phyloP scores from a whole-genome alignment of 23 red algal genomes.

The Porphyridium purpureum region DNA sequence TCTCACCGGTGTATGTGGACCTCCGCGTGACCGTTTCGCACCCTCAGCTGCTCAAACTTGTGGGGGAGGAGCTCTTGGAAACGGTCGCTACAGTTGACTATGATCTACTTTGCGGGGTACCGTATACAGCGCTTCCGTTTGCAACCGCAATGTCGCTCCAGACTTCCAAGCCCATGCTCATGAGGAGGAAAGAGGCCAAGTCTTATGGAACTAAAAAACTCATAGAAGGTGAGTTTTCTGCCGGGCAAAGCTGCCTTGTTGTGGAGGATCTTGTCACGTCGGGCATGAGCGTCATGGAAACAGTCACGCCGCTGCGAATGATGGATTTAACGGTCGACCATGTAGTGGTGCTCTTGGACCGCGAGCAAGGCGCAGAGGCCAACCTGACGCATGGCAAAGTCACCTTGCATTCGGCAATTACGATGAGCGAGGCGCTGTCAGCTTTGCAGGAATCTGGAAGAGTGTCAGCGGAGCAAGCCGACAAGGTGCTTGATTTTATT shows the following conservation, averaged over 20 bases:
- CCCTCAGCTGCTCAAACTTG: slow-evolving; percentile 23
- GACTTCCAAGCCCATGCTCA: slow-evolving; percentile 42
- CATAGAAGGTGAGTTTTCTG: slow-evolving; percentile 48
- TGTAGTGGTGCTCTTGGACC: slow-evolving; percentile 71
- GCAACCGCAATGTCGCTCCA: slow-evolving; percentile 64
- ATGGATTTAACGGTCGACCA: slow-evolving; percentile 24
- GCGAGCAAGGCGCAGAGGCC: slow-evolving; percentile 72
- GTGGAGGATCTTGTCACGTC: slow-evolving; percentile 90
- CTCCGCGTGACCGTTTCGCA: slow-evolving; percentile 72
- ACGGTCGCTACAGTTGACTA: slow-evolving; percentile 1
- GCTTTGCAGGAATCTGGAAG: slow-evolving; percentile 10
- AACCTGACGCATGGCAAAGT: slow-evolving; percentile 25
- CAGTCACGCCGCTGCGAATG: slow-evolving; percentile 27
- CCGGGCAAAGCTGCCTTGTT: slow-evolving; percentile 28
- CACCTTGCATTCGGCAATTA: slow-evolving; percentile 37
- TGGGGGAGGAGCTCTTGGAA: slow-evolving; percentile 17
- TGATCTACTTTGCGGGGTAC: slow-evolving; percentile 82
- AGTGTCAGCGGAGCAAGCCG: slow-evolving; percentile 16
- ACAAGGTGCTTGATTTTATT: slow-evolving; percentile 38
- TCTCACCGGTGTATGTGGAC: slow-evolving; percentile 90
- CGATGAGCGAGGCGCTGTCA: slow-evolving; percentile 21
- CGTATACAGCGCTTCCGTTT: slow-evolving; percentile 97
- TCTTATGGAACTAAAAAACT: slow-evolving; percentile 66
- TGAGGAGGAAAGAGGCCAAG: slow-evolving; percentile 88
- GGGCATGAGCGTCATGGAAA: slow-evolving; percentile 81